phyloP scores from a whole-genome alignment of 2,329 filamentous ascomycete genomes.

The Acrocalymma vagum region DNA sequence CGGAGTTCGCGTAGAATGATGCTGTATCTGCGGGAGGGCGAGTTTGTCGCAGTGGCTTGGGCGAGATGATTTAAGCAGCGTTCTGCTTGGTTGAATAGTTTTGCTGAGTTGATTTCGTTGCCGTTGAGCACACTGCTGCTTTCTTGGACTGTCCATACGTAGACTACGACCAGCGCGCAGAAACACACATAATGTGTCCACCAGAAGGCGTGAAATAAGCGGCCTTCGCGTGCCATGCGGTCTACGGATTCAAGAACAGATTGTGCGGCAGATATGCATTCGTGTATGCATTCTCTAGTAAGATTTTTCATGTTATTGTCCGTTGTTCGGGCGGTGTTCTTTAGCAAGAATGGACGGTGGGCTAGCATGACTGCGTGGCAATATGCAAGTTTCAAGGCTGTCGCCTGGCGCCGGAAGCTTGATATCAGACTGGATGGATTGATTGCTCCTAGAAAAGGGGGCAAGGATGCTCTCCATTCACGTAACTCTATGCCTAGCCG shows the following conservation, averaged over 20 bases:
- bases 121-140: no score
- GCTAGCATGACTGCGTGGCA: conserved; percentile 46
- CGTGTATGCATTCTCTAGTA: conserved; percentile 49
- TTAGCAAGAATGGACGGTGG: conserved; percentile 41
- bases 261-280: conserved; percentile 55
- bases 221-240: conserved; percentile 46
- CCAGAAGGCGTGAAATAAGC: conserved; percentile 55
- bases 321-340: conserved; percentile 19
- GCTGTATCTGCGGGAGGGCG: conserved; percentile 57
- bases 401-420: conserved; percentile 49
- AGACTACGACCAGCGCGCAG: conserved; percentile 57
- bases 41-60: conserved; percentile 56
- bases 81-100: conserved; percentile 51
- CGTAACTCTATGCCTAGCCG: conserved; percentile 49
- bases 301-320: conserved; percentile 31
- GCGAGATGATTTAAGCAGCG: conserved; percentile 56
- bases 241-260: conserved; percentile 48
- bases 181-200: conserved; percentile 61
- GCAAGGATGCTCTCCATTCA: conserved; percentile 45
- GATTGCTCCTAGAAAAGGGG: conserved; percentile 54
- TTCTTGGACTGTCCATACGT: conserved; percentile 58
- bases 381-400: conserved; percentile 40
- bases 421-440: conserved; percentile 57
- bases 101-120: conserved; percentile 12
- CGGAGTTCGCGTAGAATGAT: conserved; percentile 59